Evolutionary conservation across 306 rosid species (phyloP).

Genomic region (Acacia confusa): DNA sequence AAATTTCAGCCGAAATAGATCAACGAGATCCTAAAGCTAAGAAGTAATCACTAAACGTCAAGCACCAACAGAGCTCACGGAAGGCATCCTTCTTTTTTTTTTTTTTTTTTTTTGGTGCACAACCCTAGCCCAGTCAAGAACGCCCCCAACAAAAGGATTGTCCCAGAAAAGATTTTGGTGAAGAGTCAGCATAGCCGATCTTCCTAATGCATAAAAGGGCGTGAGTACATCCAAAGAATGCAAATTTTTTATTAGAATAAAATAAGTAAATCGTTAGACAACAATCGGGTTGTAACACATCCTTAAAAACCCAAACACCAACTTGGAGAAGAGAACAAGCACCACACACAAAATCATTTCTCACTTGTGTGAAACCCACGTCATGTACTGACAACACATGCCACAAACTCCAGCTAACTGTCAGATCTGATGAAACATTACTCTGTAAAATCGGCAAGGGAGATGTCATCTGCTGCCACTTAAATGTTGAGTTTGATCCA

Average conservation of each 20-base stretch:
- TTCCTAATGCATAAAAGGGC: conserved; percentile 21
- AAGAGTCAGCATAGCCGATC: conserved; percentile 1
- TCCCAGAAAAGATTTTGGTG: conserved; percentile 3
- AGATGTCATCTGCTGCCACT: conserved; percentile 28
- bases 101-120: background rate
- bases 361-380: conserved; percentile 23
- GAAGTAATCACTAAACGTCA: background rate
- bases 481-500: conserved; percentile 31
- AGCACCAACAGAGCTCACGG: background rate
- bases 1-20: background rate
- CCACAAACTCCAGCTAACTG: conserved; percentile 32
- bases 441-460: conserved; percentile 29
- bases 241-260: conserved; percentile 34
- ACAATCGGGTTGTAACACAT: conserved; percentile 31
- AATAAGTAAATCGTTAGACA: conserved; percentile 30
- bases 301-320: conserved; percentile 44
- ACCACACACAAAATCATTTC: conserved; percentile 37
- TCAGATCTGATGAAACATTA: conserved; percentile 32
- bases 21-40: background rate
- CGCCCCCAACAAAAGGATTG: background rate
- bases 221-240: conserved; percentile 39
- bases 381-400: conserved; percentile 35
- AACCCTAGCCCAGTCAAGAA: background rate
- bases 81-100: background rate
- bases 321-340: conserved; percentile 23